Conservation (phyloP, 306 rosid species). For the Albizia julibrissin region DNA sequence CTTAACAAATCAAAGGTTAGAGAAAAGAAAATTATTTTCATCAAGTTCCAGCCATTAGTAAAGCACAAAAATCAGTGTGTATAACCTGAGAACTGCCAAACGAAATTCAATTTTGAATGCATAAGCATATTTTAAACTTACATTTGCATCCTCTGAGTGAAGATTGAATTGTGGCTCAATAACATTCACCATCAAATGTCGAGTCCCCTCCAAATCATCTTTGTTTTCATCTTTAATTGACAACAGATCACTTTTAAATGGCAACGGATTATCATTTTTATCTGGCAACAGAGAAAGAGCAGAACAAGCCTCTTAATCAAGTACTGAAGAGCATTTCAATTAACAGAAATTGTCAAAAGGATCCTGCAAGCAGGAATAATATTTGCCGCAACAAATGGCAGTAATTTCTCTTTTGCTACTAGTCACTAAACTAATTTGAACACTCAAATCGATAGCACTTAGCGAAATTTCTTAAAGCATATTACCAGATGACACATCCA, state of each 20-base stretch:
- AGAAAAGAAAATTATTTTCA: not conserved
- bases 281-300: slow-evolving; percentile 46
- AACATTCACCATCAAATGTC: slow-evolving; percentile 95
- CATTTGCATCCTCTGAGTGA: slow-evolving; percentile 93
- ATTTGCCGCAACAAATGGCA: slow-evolving; percentile 17
- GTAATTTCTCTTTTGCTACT: not conserved
- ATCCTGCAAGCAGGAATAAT: slow-evolving; percentile 21
- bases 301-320: slow-evolving; percentile 38
- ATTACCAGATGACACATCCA: slow-evolving; percentile 56
- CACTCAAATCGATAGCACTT: slow-evolving; percentile 10
- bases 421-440: slow-evolving; percentile 13
- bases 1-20: not conserved
- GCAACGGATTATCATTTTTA: slow-evolving; percentile 33
- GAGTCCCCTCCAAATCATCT: slow-evolving; percentile 74
- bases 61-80: slow-evolving; percentile 12
- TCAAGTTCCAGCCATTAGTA: slow-evolving; percentile 6
- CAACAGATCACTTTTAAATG: slow-evolving; percentile 47
- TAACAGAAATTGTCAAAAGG: slow-evolving; percentile 1
- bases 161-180: slow-evolving; percentile 97
- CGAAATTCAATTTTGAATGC: slow-evolving; percentile 25
- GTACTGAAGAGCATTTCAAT: slow-evolving; percentile 7
- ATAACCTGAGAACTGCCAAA: not conserved
- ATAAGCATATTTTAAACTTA: slow-evolving; percentile 49
- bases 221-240: slow-evolving; percentile 51
- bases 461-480: slow-evolving; percentile 22